Base-by-base conservation (phyloP, 768 basidiomycete genomes). In the Mycena filopes region DNA sequence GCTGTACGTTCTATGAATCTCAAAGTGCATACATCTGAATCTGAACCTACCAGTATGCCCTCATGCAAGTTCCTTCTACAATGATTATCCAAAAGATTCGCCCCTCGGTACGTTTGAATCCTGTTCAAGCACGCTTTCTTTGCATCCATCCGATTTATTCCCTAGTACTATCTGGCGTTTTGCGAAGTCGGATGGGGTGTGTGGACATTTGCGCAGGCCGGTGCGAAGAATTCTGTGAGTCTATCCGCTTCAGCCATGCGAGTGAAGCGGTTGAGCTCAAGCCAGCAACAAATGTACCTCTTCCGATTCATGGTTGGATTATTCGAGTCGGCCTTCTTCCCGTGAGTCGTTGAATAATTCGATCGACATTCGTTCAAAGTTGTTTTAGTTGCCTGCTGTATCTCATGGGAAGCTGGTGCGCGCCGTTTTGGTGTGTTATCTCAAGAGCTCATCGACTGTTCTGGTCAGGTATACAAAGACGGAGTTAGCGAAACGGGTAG, bases 131-230 rank as follows among this genome's bases (percentile, higher is more conserved):
- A 0, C 9, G 1, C 36, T 12, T 40, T 41, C 48, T 29, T 18
- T 12, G 25, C 1, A 21, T 29, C 41, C 10, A 47, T 4, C 36
- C n/a, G n/a, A 13, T 4, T 18, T 0, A 16, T 1, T 11, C 25
- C 48, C n/a, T n/a, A 69, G 67, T 69, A 65, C 51, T 69, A 66
- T 50, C 64, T 69, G 11, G 68, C 68, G 9, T 69, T 68, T 16
- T 72, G 70, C 26, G 73, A 74, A 57, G 54, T 72, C 20, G 71
- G 73, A 33, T 74, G 73, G 72, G 73, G 71, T 51, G 45, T 71
- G 4, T 74, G 72, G 65, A 74, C 72, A 2, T 74, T 74, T 47
- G 72, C 72, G 12, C 73, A 74, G 57, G 71, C 73, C 2, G 73
- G 71, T 8, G 73, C 73, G 7, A 62, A 60, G 43, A 67, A 57